Base-by-base conservation (phyloP, 192 early-diverging fungal genomes). In the Backusella westeae region DNA sequence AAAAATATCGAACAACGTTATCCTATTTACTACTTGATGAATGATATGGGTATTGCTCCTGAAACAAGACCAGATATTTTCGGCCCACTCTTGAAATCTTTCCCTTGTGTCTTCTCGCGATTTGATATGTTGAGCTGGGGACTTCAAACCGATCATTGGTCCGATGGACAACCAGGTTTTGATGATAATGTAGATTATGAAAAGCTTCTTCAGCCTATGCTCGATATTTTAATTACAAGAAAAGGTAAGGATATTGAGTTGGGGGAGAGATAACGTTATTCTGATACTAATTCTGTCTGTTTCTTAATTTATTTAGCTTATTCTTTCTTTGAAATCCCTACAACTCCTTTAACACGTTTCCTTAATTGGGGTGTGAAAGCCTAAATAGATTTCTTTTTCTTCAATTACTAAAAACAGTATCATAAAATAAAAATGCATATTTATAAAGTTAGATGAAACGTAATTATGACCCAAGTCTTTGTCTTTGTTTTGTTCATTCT, bases 251-350 rank as follows among this genome's bases (percentile, higher is more conserved):
- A 42, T 65, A 41, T 44, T 17, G 42, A 44, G 42, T 9, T 36
- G 32, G 36, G 19, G 44, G 34, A 69, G 34, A 59, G 1, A 19
- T 15, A 15, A 3, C 32, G 1, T 32, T 65, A 29, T 32, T 39
- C 3, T 36, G 19, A 59, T 66, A 52, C 23, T 26, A 23, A 66
- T 29, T 59, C 3, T 67, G 23, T 52, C 35, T 49, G 10, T 71
- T 21, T 71, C 32, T 63, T 52, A 14, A 42, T 69, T 49, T 41
- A 36, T 67, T 34, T 65, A 77, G 76, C 68, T 49, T 77, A 77
- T 65, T 77, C 76, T 44, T 77, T 77, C 38, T 71, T 77, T 32
- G 76, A 77, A 41, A 67, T 65, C n/a, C 76, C 76, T 23, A 49
- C 69, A n/a, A 77, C 69, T n/a, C 41, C 76, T 26, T 44, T 77